phyloP scores from a whole-genome alignment of 345 rosid genomes.

The Camelina sativa region DNA sequence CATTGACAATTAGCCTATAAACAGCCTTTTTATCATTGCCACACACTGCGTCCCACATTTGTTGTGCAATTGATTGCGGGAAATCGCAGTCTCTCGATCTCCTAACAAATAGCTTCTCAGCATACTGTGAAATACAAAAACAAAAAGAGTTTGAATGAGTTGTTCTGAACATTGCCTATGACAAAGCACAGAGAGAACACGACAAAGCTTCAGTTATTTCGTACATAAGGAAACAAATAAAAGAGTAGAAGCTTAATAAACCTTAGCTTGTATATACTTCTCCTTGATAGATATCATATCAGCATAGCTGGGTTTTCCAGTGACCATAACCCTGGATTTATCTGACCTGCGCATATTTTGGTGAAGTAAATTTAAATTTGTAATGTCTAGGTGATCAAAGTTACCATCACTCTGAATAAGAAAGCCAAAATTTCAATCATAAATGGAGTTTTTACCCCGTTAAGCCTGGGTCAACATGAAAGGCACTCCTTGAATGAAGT shows the following conservation, averaged over 20 bases:
- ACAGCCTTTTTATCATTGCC: constrained; percentile 90
- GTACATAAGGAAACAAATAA: constrained; percentile 24
- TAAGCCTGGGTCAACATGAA: constrained; percentile 63
- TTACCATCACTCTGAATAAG: constrained; percentile 13
- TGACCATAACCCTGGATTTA: constrained; percentile 60
- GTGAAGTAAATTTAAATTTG: constrained; percentile 19
- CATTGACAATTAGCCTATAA: constrained; percentile 78
- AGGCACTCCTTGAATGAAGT: constrained; percentile 79
- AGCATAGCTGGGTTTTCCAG: constrained; percentile 66
- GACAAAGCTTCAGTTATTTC: constrained; percentile 21
- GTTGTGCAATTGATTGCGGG: constrained; percentile 62
- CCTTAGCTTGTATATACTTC: constrained; percentile 98
- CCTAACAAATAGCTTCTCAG: constrained; percentile 85
- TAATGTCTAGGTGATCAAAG: constrained; percentile 8
- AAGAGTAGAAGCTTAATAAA: constrained; percentile 44
- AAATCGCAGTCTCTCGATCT: constrained; percentile 63
- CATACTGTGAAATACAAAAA: constrained; percentile 63
- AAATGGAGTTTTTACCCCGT: constrained; percentile 54
- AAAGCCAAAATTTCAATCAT: constrained; percentile 18
- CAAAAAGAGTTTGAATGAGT: background rate
- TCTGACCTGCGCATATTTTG: constrained; percentile 65
- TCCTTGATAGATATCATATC: constrained; percentile 92
- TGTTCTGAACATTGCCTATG: constrained; percentile 4
- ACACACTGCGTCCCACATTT: constrained; percentile 89
- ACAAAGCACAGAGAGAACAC: constrained; percentile 9